A percentile compares a stretch with the other conserved stretches of the same genome.
Evolutionary conservation across 129 eudicot species (phyloP).

Genomic region (carrot (Daucus carota)): DNA sequence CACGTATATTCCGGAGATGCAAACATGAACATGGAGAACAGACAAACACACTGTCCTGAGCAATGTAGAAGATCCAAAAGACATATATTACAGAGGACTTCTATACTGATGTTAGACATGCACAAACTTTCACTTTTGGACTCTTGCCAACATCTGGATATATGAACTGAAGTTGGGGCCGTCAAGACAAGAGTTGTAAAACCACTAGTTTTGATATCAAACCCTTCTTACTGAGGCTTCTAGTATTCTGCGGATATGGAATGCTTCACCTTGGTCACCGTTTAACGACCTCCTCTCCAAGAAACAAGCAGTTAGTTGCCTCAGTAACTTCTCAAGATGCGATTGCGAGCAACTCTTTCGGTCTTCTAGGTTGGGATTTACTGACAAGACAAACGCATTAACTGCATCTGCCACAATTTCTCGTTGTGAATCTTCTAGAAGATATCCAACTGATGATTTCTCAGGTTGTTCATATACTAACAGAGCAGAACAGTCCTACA

Average conservation of each 20-base stretch:
- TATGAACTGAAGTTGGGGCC: constrained; percentile 15
- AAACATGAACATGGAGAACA: constrained; percentile 2
- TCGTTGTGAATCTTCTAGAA: constrained; percentile 63
- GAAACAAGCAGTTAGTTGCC: constrained; percentile 70
- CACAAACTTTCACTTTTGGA: background rate
- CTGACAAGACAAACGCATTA: constrained; percentile 59
- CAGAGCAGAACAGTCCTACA: constrained; percentile 76
- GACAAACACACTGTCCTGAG: background rate
- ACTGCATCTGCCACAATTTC: constrained; percentile 90
- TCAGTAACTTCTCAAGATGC: constrained; percentile 56
- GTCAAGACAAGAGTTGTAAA: background rate
- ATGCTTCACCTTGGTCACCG: constrained; percentile 92
- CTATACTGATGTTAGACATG: background rate
- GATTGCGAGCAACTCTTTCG: constrained; percentile 50
- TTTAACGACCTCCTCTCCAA: constrained; percentile 58
- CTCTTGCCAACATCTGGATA: background rate
- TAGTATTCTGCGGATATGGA: constrained; percentile 49
- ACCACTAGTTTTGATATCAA: constrained; percentile 11
- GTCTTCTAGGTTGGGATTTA: constrained; percentile 51
- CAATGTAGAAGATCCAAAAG: background rate
- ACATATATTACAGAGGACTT: background rate
- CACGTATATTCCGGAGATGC: background rate
- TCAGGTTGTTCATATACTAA: constrained; percentile 71
- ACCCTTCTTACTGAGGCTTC: constrained; percentile 32
- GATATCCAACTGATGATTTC: constrained; percentile 69